phyloP scores from a whole-genome alignment of 768 basidiomycete genomes.

The Termitomyces heimii region DNA sequence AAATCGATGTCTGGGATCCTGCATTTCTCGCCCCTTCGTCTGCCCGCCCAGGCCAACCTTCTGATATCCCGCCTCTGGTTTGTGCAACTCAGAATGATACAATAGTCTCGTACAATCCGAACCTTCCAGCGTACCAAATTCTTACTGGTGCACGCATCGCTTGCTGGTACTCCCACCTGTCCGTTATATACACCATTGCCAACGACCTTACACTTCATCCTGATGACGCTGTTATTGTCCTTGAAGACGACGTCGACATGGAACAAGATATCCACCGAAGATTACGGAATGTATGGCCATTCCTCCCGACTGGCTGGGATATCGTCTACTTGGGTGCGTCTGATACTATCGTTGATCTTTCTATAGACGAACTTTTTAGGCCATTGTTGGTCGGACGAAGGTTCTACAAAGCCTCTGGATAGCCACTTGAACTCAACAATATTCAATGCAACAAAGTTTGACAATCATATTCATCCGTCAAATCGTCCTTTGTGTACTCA shows the following conservation, averaged over 20 bases:
- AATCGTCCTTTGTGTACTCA: constrained; percentile 65
- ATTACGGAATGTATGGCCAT: constrained; percentile 38
- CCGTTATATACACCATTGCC: constrained; percentile 40
- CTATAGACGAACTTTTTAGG: constrained; percentile 32
- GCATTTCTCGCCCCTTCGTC: constrained; percentile 7
- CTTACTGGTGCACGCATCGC: constrained; percentile 59
- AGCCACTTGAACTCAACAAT: constrained; percentile 6
- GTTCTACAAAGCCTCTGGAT: constrained; percentile 32
- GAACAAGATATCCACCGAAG: constrained; percentile 51
- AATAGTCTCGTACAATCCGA: constrained; percentile 25
- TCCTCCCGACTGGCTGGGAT: constrained; percentile 62
- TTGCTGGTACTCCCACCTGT: constrained; percentile 71
- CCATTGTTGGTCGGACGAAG: constrained; percentile 77
- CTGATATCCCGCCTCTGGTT: constrained; percentile 8
- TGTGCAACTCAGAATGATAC: constrained; percentile 25
- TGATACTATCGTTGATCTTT: not conserved
- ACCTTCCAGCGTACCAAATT: constrained; percentile 38
- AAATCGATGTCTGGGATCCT: constrained; percentile 21
- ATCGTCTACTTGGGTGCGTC: constrained; percentile 49
- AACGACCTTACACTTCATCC: constrained; percentile 13
- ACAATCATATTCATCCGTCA: constrained; percentile 48
- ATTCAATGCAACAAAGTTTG: not conserved
- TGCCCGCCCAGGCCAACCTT: not conserved
- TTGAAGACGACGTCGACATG: constrained; percentile 81
- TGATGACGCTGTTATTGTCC: constrained; percentile 40